These are phyloP conservation scores for thale cress (Arabidopsis thaliana) DNA, from an alignment of 345 rosid species.

Conservation along the genomic window DNA sequence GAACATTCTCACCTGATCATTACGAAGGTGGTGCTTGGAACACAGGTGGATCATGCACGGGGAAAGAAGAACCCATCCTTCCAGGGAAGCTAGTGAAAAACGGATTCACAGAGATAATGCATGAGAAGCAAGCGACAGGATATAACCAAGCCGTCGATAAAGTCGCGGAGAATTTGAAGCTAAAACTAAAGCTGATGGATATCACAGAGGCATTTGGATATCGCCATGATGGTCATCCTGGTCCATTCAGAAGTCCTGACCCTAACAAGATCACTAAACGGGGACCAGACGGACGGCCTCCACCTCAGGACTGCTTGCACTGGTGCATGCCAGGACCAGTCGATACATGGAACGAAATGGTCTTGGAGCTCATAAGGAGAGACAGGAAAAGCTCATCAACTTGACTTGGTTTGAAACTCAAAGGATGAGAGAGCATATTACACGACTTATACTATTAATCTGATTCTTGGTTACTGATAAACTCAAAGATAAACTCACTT, in stretches of 20 bases:
- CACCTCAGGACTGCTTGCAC: slow-evolving; percentile 96
- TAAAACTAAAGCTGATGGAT: slow-evolving; percentile 71
- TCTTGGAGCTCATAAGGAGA: slow-evolving; percentile 76
- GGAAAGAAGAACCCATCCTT: slow-evolving; percentile 72
- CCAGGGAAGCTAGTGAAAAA: slow-evolving; percentile 73
- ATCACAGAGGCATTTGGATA: slow-evolving; percentile 79
- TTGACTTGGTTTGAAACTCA: slow-evolving; percentile 25
- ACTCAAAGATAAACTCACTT: slow-evolving; percentile 26
- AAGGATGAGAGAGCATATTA: background rate
- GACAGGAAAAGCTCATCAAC: slow-evolving; percentile 46
- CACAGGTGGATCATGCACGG: slow-evolving; percentile 97
- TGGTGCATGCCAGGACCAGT: slow-evolving; percentile 99
- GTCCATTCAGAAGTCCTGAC: slow-evolving; percentile 85
- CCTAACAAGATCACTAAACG: slow-evolving; percentile 86
- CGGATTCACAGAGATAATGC: slow-evolving; percentile 80
- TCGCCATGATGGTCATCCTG: slow-evolving; percentile 98
- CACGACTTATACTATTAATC: slow-evolving; percentile 19
- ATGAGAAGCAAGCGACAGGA: slow-evolving; percentile 75
- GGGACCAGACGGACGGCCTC: slow-evolving; percentile 82
- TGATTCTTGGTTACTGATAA: slow-evolving; percentile 25
- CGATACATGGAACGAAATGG: slow-evolving; percentile 94
- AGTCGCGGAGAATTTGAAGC: slow-evolving; percentile 51
- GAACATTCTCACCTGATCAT: slow-evolving; percentile 94
- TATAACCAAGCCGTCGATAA: slow-evolving; percentile 53
- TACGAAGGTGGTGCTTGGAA: slow-evolving; percentile 99